A percentile compares a stretch with the other conserved stretches of the same genome.
These are phyloP conservation scores for Xylariaceae sp. DNA, from an alignment of 2,329 filamentous ascomycete genomes.

Conservation along the genomic window DNA sequence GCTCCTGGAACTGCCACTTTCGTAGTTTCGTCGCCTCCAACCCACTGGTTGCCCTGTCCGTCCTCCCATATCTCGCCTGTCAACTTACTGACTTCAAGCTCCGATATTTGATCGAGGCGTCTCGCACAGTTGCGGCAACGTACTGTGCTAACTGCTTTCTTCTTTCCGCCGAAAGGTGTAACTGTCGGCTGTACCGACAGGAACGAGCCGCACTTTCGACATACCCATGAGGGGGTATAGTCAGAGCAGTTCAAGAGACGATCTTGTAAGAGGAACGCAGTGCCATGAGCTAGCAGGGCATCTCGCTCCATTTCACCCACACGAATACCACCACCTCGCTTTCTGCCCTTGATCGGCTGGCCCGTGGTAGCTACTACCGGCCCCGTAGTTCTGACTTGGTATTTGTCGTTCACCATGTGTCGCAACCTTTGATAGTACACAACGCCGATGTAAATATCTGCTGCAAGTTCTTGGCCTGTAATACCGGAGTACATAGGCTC, in stretches of 20 bases:
- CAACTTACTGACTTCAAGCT: slow-evolving; percentile 60
- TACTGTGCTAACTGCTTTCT: slow-evolving; percentile 71
- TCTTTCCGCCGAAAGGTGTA: slow-evolving; percentile 68
- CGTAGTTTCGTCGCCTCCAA: slow-evolving; percentile 89
- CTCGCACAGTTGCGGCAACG: slow-evolving; percentile 81
- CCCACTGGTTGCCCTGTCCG: slow-evolving; percentile 80
- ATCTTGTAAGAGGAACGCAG: slow-evolving; percentile 93
- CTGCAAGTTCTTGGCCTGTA: slow-evolving; percentile 90
- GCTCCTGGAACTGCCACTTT: slow-evolving; percentile 92
- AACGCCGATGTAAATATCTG: slow-evolving; percentile 95
- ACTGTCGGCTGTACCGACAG: slow-evolving; percentile 84
- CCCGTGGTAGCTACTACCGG: slow-evolving; percentile 89
- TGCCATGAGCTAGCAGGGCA: slow-evolving; percentile 91
- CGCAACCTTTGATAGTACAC: slow-evolving; percentile 98
- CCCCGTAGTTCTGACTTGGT: slow-evolving; percentile 94
- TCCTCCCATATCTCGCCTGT: slow-evolving; percentile 91
- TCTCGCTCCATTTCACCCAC: slow-evolving; percentile 99
- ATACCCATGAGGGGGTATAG: slow-evolving; percentile 88
- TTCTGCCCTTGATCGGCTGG: slow-evolving; percentile 95
- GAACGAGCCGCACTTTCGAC: slow-evolving; percentile 88
- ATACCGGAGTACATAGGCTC: slow-evolving; percentile 99
- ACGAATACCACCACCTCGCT: slow-evolving; percentile 96
- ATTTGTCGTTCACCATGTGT: slow-evolving; percentile 99
- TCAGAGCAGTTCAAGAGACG: slow-evolving; percentile 97
- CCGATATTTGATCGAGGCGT: slow-evolving; percentile 63